Evolutionary conservation across 345 rosid genomes (phyloP), one percentile per base, ranked within the genome.

Genomic region (Eucalyptus urophylla): DNA sequence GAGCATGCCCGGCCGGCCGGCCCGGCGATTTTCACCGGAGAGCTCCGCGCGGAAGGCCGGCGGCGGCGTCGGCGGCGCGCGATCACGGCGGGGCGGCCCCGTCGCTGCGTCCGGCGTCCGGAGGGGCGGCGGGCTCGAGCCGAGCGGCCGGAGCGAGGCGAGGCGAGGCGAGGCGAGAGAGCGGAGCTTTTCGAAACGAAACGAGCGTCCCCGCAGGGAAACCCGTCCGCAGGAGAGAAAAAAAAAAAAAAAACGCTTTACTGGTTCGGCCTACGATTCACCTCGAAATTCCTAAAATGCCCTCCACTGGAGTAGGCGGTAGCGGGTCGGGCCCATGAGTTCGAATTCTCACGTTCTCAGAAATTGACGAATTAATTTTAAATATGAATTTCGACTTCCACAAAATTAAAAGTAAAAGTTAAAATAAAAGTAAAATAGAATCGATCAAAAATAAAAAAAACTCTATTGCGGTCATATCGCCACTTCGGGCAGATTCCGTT

Each of bases 381-480:
- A 49, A 0, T 14, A 0, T 5, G 1, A 1, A 5, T 49, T 49
- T 49, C 3, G 17, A 49, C 1, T 49, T 1, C 0, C 3, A 49
- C 0, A 5, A 49, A 49, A 14, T 2, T 49, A 0, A 49, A 0
- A 49, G 0, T 5, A 14, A 14, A 0, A 49, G 3, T 49, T 49
- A 14, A 0, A 14, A 49, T 49, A 49, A 0, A 0, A 49, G 1
- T 49, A 49, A 49, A 49, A 49, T 49, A 14, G 1, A 0, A 49
- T 1, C 1, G 0, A 14, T 14, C 0, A 49, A 49, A 49, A 49
- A 49, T 49, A 14, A 49, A 49, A 49, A 49, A 49, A 49, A 29
- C 6, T 8, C 62, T 1, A 24, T 15, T 15, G n/a, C 8, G 4
- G 15, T 27, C 69, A 25, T 8, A 53, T 60, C n/a, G 15, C 16